Conservation (phyloP, 202 grass and related monocot genomes). For the Hordeum pubiflorum region DNA sequence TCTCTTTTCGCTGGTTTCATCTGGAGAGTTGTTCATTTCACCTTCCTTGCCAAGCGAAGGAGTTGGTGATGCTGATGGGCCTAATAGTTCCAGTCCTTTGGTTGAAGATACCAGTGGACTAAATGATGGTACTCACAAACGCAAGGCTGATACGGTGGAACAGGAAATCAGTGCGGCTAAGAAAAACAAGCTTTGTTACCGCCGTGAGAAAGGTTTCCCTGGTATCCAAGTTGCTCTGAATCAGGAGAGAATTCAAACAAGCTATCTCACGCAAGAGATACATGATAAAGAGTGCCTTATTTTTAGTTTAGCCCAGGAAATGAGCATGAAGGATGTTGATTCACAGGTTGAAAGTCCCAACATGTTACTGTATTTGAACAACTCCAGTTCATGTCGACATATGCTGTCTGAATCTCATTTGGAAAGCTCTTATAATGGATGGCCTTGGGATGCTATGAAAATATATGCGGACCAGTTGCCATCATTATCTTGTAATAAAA, state of each 20-base stretch:
- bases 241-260: constrained; percentile 42
- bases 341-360: constrained; percentile 17
- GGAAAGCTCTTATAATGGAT: constrained; percentile 45
- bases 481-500: constrained; percentile 23
- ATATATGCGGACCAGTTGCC: constrained; percentile 37
- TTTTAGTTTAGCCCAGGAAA: constrained; percentile 33
- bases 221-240: constrained; percentile 62
- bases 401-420: constrained; percentile 39
- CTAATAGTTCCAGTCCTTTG: constrained; percentile 30
- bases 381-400: constrained; percentile 36
- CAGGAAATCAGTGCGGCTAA: constrained; percentile 42
- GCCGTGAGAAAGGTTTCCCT: constrained; percentile 90
- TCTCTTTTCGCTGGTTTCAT: constrained; percentile 65
- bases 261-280: constrained; percentile 5
- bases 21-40: constrained; percentile 52
- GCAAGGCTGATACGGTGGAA: constrained; percentile 46
- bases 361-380: background rate
- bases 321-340: constrained; percentile 24
- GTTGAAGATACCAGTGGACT: constrained; percentile 19
- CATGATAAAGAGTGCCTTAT: constrained; percentile 39
- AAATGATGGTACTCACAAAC: constrained; percentile 40
- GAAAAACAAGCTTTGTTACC: constrained; percentile 63
- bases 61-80: constrained; percentile 81
- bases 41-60: constrained; percentile 69
- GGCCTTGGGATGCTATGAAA: constrained; percentile 71